Base-by-base conservation (phyloP, 441 rosid species). In the Jatropha podagrica region DNA sequence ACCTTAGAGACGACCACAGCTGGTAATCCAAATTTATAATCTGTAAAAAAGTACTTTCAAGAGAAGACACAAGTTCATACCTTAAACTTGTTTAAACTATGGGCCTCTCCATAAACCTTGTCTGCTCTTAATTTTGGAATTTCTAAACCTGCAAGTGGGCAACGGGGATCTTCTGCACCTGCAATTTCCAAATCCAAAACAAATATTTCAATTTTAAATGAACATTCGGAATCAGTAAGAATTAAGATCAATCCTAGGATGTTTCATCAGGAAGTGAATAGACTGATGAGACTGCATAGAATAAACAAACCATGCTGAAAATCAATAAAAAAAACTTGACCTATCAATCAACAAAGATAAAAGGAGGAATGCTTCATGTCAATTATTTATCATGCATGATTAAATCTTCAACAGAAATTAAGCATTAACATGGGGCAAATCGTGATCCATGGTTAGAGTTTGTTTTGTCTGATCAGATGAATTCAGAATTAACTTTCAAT, bases 141-240 rank as follows among this genome's bases (percentile, higher is more conserved):
- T 75, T 82, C 83, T 75, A 96, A 66, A 77, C 97, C 98, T 2
- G 72, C 92, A 44, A 88, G 74, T 10, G 99, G 98, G 85, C 94
- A 91, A 15, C 96, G 95, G 69, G 90, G 97, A 84, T 96, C 98
- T 46, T 88, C 84, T 17, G 85, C 91, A 18, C 97, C 98, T 92
- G 69, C 6, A 77, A 62, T 77, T 81, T 63, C 54, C 64, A 81
- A 81, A 70, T 10, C 38, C 32, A 17, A 55, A 58, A 59, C 18
- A 42, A 42, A 72, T 44, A 27, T 40, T 71, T 48, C 3, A 52
- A n/a, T 40, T 10, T 12, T 4, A 60, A 12, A 66, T 42, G 20
- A 75, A 65, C 70, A 10, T 48, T 42, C 20, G 61, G 37, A 48
- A 52, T 14, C 13, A 4, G 6, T 3, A 67, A 1, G 32, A 23